A percentile compares a stretch with the other conserved stretches of the same genome.
Evolutionary conservation across 164 flowering plant species (phyloP).

Genomic region (Vitis amurensis): DNA sequence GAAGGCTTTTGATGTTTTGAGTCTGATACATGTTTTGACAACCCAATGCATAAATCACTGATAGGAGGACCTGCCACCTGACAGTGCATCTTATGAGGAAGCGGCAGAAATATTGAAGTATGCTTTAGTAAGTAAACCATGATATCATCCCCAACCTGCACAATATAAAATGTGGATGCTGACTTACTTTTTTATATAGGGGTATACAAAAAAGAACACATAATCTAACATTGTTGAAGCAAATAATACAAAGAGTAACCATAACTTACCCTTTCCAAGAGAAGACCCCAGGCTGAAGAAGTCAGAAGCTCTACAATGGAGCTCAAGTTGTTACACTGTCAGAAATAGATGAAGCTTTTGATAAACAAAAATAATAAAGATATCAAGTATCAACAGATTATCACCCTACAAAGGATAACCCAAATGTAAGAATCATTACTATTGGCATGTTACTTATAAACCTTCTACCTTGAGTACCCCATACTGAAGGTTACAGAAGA

Average conservation of each 20-base stretch:
- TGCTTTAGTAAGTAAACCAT: constrained; percentile 62
- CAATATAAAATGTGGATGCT: constrained; percentile 2
- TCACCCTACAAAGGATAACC: too few species aligned
- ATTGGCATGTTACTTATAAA: background rate
- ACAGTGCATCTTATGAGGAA: constrained; percentile 34
- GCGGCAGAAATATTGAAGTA: constrained; percentile 68
- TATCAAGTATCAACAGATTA: background rate
- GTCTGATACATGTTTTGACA: constrained; percentile 17
- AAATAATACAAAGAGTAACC: background rate
- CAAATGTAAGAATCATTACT: background rate
- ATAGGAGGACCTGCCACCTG: constrained; percentile 75
- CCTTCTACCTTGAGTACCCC: too few species aligned
- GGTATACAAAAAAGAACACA: background rate
- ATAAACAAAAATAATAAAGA: background rate
- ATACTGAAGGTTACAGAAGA: too few species aligned
- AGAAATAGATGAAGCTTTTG: constrained; percentile 6
- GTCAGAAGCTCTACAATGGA: constrained; percentile 43
- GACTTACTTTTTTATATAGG: background rate
- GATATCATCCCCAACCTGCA: constrained; percentile 71
- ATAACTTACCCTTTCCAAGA: constrained; percentile 53
- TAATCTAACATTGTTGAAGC: background rate
- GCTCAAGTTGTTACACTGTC: constrained; percentile 44
- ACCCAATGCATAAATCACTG: constrained; percentile 23
- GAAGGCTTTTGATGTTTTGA: constrained; percentile 9
- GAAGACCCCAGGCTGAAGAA: constrained; percentile 56